Evolutionary conservation across 148 eudicot species (phyloP).

Genomic region (Vaccinium corymbosum): DNA sequence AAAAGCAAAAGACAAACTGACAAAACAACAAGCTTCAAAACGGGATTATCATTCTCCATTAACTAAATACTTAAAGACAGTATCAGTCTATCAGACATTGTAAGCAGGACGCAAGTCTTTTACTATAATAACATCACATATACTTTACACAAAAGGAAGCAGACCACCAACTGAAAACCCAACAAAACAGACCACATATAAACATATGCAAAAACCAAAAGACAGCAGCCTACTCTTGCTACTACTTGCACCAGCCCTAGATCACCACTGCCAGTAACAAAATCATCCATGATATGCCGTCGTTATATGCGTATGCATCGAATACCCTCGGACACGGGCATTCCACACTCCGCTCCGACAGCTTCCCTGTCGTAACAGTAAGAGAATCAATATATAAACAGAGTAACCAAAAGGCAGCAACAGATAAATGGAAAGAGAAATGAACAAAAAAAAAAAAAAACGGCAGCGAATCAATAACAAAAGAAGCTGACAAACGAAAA

Average conservation of each 20-base stretch:
- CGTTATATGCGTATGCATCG: not conserved
- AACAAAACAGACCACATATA: not conserved
- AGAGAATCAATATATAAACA: not conserved
- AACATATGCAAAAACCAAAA: not conserved
- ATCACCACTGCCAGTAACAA: not conserved
- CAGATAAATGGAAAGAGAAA: not conserved
- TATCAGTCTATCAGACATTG: not conserved
- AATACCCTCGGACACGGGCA: not conserved
- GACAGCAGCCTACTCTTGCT: not conserved
- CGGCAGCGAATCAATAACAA: too few species aligned
- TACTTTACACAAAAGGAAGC: not conserved
- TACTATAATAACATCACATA: not conserved
- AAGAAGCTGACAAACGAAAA: too few species aligned
- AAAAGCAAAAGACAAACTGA: too few species aligned
- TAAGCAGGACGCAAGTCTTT: not conserved
- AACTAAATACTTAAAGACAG: not conserved
- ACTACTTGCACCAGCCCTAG: not conserved
- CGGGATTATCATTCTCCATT: not conserved
- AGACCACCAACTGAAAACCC: not conserved
- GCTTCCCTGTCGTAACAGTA: not conserved
- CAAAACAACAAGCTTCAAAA: too few species aligned
- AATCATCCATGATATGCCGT: not conserved
- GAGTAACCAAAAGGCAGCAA: not conserved
- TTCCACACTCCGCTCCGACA: not conserved
- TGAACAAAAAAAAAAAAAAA: too few species aligned